Conservation (phyloP, 2,329 filamentous ascomycete species). For the Pseudofabraea citricarpa region DNA sequence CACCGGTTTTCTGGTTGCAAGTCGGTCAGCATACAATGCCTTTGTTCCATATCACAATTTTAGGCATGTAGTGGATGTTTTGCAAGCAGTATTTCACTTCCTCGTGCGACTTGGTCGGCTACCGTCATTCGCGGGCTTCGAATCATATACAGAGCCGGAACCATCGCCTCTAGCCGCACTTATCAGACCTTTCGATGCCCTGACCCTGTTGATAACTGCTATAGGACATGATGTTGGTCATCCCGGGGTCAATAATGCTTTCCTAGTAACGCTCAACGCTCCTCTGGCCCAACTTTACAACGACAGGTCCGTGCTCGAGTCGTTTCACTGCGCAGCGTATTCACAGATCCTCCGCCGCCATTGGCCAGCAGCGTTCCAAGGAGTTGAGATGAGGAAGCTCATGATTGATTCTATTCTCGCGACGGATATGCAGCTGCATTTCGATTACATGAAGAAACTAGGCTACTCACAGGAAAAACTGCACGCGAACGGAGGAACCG, state of each 20-base stretch:
- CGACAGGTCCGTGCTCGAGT: slow-evolving; percentile 92
- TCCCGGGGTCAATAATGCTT: slow-evolving; percentile 96
- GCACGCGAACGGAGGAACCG: slow-evolving; percentile 57
- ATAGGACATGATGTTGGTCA: slow-evolving; percentile 98
- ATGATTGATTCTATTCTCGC: slow-evolving; percentile 98
- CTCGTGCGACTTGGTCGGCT: slow-evolving; percentile 75
- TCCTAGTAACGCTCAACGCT: slow-evolving; percentile 85
- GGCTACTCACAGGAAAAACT: slow-evolving; percentile 77
- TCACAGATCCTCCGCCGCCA: slow-evolving; percentile 91
- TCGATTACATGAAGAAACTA: slow-evolving; percentile 91
- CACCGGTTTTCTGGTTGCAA: slow-evolving; percentile 79
- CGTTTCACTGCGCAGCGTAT: slow-evolving; percentile 95
- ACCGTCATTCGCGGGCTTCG: no score
- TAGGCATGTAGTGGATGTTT: slow-evolving; percentile 90
- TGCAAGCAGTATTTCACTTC: slow-evolving; percentile 90
- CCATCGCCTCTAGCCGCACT: slow-evolving; percentile 68
- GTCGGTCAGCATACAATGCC: slow-evolving; percentile 89
- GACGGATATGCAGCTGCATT: slow-evolving; percentile 96
- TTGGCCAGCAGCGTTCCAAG: slow-evolving; percentile 80
- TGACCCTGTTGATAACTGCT: slow-evolving; percentile 89
- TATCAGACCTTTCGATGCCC: slow-evolving; percentile 79
- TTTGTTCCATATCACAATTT: slow-evolving; percentile 99
- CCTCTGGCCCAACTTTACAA: slow-evolving; percentile 95
- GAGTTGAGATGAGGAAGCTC: slow-evolving; percentile 74
- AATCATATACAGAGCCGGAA: no score